Base-by-base conservation (phyloP, 2,329 filamentous ascomycete genomes). In the Iodosphaeria phyllophila region DNA sequence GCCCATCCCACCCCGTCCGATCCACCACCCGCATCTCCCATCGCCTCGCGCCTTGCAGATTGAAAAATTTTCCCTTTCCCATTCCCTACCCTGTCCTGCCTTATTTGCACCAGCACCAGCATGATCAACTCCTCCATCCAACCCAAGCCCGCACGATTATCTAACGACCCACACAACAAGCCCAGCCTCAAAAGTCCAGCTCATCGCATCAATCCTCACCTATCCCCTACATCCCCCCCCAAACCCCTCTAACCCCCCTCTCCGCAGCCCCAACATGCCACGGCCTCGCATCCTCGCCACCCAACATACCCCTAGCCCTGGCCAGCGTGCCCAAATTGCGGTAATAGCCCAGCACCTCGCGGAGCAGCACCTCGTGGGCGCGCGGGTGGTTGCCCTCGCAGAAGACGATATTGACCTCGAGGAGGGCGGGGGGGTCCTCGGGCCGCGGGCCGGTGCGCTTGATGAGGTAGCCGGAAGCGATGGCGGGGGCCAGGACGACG, bases 241-340 rank as follows among this genome's bases (percentile, higher is more conserved):
- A 68, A 41, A 86, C 46, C 12, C 63, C 72, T 42, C 65, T 56
- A 4, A 71, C 69, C 3, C 65, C 74, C 48, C 74, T 74, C 46
- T 75, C 63, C 3, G 71, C 76, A 11, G 66, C 73, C 8, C 69
- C 73, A 30, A 86, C 54, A 54, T 86, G 79, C 74, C 78, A 80
- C 11, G 79, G 79, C 37, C 76, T 52, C n/a, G 70, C 58, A 39
- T 72, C 68, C 27, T 68, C 54, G 31, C 58, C 47, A 38, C 68
- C 60, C 39, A 70, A 53, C 38, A 73, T 52, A 1, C 69, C 75
- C 31, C 74, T 64, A 13, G 71, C 64, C 33, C 69, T 60, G 2
- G 75, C 76, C 36, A 89, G 42, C 11, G 76, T 66, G 0, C 70
- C 72, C 32, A 89, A 43, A 0, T 64, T 69, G 21, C 77, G 52